Conservation (phyloP, 371 early-diverging fungal genomes). For the Globomyces sp. region DNA sequence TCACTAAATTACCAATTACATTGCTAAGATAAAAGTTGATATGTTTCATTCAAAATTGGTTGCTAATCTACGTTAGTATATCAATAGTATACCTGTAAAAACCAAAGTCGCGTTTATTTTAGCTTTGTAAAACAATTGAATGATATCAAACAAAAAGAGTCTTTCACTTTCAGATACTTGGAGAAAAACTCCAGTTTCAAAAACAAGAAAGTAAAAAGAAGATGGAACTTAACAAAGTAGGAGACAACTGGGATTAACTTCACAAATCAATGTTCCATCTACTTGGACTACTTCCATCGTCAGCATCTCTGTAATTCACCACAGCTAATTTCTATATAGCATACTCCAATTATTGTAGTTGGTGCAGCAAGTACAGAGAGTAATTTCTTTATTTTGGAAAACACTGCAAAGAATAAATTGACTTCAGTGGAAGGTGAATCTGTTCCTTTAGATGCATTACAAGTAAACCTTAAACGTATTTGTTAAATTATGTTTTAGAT, state of each 20-base stretch:
- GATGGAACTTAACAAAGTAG: too few species aligned
- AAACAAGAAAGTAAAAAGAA: too few species aligned
- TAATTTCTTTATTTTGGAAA: constrained; percentile 46
- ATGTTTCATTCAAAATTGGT: too few species aligned
- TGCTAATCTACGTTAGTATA: too few species aligned
- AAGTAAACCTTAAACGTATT: background rate
- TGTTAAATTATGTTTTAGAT: constrained; percentile 22
- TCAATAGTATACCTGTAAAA: too few species aligned
- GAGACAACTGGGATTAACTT: background rate
- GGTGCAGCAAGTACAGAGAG: constrained; percentile 37
- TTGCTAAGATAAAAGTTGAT: too few species aligned
- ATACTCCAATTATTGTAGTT: constrained; percentile 37
- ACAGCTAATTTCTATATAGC: constrained; percentile 21
- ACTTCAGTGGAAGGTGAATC: constrained; percentile 8
- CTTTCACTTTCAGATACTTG: too few species aligned
- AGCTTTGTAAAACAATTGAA: too few species aligned
- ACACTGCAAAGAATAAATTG: constrained; percentile 15
- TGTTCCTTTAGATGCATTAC: background rate
- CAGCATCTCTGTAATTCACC: background rate
- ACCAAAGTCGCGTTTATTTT: too few species aligned
- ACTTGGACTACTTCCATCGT: constrained; percentile 9
- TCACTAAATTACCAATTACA: too few species aligned
- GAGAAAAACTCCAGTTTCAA: too few species aligned
- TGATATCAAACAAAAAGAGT: too few species aligned
- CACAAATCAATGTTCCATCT: background rate